Percentiles rank a stretch among this genome's conserved stretches.
Conservation (phyloP, 75 land plant species). For the Adiantum capillusveneris region DNA sequence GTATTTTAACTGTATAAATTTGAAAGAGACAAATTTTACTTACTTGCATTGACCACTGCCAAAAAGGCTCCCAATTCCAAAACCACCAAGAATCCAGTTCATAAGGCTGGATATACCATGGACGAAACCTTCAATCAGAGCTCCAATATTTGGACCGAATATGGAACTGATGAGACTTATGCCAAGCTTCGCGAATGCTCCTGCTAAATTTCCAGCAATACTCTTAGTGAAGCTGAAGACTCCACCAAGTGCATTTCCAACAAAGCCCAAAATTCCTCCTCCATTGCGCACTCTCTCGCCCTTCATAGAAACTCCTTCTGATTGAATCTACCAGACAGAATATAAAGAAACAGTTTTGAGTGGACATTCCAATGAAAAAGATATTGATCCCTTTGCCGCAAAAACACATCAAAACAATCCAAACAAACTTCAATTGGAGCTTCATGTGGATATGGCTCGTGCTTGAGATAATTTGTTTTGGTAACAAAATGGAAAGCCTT, state of each 20-base stretch:
- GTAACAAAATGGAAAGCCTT: too few relatives aligned
- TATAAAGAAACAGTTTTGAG: too few relatives aligned
- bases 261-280: conserved; percentile 1
- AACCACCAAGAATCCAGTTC: not conserved
- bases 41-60: not conserved
- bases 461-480: too few relatives aligned
- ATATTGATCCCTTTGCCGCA: too few relatives aligned
- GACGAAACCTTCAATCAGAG: not conserved
- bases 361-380: too few relatives aligned
- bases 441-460: too few relatives aligned
- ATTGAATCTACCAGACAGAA: conserved; percentile 1
- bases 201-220: not conserved
- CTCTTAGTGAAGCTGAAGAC: not conserved
- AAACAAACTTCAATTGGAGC: too few relatives aligned
- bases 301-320: not conserved
- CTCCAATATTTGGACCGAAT: not conserved
- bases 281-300: not conserved
- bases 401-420: too few relatives aligned
- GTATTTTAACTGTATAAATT: too few relatives aligned
- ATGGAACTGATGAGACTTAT: not conserved
- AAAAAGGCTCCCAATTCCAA: not conserved
- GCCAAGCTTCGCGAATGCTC: not conserved
- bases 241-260: conserved; percentile 3
- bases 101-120: not conserved
- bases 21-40: too few relatives aligned